phyloP scores from a whole-genome alignment of 2,329 filamentous ascomycete genomes.

The Sphaerulina vaccinii region DNA sequence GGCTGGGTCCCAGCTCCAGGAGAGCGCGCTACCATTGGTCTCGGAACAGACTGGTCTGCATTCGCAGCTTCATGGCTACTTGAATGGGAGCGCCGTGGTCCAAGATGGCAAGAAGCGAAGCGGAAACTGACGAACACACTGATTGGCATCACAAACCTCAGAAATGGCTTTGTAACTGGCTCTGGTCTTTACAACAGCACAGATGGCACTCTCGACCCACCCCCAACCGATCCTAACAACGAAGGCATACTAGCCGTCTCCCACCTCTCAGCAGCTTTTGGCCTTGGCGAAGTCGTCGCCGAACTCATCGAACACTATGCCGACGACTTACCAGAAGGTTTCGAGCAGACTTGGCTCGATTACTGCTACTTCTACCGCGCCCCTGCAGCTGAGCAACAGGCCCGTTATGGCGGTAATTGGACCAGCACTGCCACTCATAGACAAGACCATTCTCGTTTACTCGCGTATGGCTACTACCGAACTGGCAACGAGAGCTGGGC shows the following conservation, averaged over 20 bases:
- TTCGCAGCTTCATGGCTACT: conserved; percentile 59
- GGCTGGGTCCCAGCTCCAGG: conserved; percentile 49
- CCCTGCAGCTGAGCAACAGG: conserved; percentile 49
- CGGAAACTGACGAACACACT: conserved; percentile 52
- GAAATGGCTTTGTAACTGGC: conserved; percentile 60
- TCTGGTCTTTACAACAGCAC: conserved; percentile 53
- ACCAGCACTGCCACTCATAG: conserved; percentile 43
- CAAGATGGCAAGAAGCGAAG: conserved; percentile 54
- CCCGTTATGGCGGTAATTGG: conserved; percentile 54
- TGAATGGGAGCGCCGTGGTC: conserved; percentile 59
- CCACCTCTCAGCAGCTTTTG: conserved; percentile 60
- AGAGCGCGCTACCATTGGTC: conserved; percentile 49
- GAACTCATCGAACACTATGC: conserved; percentile 55
- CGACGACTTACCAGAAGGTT: conserved; percentile 48
- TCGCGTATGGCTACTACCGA: conserved; percentile 53
- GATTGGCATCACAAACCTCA: conserved; percentile 54
- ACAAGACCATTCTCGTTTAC: conserved; percentile 60
- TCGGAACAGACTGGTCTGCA: conserved; percentile 61
- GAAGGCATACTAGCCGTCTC: conserved; percentile 53
- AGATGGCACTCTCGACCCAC: conserved; percentile 53
- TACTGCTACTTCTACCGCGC: conserved; percentile 61
- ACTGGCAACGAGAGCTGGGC: conserved; percentile 50
- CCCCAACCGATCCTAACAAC: conserved; percentile 54
- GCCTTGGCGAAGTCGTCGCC: conserved; percentile 57
- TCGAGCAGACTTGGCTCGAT: conserved; percentile 57